Base-by-base conservation (phyloP, 345 rosid genomes). In the Salix exigua region DNA sequence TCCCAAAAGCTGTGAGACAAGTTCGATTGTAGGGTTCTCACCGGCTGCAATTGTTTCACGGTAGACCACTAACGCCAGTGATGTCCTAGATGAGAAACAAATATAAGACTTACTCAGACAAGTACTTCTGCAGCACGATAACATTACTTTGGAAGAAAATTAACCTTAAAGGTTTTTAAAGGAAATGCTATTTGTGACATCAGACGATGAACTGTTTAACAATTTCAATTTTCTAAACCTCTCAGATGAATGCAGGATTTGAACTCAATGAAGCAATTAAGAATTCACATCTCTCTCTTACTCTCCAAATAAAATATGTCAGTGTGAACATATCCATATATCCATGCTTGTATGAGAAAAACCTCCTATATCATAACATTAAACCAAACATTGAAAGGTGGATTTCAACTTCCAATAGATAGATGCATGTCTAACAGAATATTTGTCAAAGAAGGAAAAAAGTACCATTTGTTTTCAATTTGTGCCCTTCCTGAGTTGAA, bases 1-100 rank as follows among this genome's bases (percentile, higher is more conserved):
- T 70, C 93, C 97, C 79, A 95, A 81, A 84, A 93, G 83, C 88
- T 88, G 89, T 73, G 97, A 93, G 85, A 93, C 85, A 82, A 91
- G 88, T 71, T 89, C 99, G 70, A 86, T 75, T n/a, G 92, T 87
- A 17, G 93, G 99, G 75, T 74, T 78, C 48, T 87, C 78, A 50
- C 93, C 97, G 75, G 91, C 87, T 73, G 75, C 68, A 30, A 90
- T 84, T 40, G 85, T 83, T 85, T 91, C 93, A 3, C 97, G 96
- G 85, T 95, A 91, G 74, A 86, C 89, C 77, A 79, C 72, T 75
- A 95, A 82, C 71, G 97, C 97, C 82, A 86, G 55, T 72, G 90
- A 86, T 37, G 97, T 89, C 99, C 97, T 93, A 82, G 74, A 61
- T 48, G 70, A 65, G 26, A 71, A 85, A 62, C 50, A 48, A 28